Evolutionary conservation across 2,329 filamentous ascomycete genomes (phyloP), one percentile per base, ranked within the genome.

Genomic region (Ceratocystis lukuohia): DNA sequence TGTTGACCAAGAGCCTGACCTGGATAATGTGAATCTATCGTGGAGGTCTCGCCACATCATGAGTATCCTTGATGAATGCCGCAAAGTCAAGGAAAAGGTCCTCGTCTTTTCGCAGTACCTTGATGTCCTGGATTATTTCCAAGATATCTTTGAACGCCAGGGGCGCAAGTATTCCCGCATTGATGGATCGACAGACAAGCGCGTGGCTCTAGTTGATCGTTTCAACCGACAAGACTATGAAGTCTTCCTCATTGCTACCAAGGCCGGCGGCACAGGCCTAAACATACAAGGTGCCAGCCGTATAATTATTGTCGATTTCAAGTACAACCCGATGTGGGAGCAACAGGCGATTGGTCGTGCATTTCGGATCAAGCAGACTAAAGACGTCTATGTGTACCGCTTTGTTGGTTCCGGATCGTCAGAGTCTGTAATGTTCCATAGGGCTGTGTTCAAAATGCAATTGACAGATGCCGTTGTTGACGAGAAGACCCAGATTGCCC

Each of bases 301-400:
- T 22, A 89, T 96, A 0, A 82, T 96, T 22, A 87, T 96, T 22
- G 88, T 95, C 66, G 92, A 96, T 73, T 90, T 88, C 72, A 80
- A 81, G 68, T 96, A 86, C 76, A 94, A 92, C 69, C 92, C 92
- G 0, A 82, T 85, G 4, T 80, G 86, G 72, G 92, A 96, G 74
- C 87, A 91, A 71, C 92, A 96, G 75, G 92, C 92, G 1, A 84
- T 96, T 63, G 92, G 91, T 1, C 83, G 92, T 65, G 88, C 89
- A 0, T 96, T 94, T 74, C 88, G 92, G 0, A 82, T 96, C 44
- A 91, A 91, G 0, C 92, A 96, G 74, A 78, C 76, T 46, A 94
- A 92, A 71, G 80, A 82, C 0, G 91, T 96, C 0, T 92, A 83
- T 72, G 91, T 96, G 1, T 96, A 96, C 75, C 87, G 88, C 20